phyloP scores from a whole-genome alignment of 805 yeast genomes.

The Candida boleticola region DNA sequence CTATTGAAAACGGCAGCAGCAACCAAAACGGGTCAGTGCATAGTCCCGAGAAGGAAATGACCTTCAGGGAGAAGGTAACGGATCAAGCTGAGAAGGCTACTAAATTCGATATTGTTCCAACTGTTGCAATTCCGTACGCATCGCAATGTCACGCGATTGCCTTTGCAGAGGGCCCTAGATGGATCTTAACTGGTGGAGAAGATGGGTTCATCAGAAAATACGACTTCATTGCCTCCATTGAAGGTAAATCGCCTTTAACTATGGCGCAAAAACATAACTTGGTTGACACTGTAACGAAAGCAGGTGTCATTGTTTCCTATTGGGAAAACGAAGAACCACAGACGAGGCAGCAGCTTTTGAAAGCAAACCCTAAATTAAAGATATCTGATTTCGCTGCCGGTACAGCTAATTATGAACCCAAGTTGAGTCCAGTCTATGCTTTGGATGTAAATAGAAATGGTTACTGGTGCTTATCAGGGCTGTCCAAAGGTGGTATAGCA shows the following conservation, averaged over 20 bases:
- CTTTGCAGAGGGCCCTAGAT: conserved; percentile 74
- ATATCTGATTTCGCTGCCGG: conserved; percentile 35
- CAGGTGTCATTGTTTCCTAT: conserved; percentile 78
- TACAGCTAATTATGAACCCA: conserved; percentile 50
- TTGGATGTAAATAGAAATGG: conserved; percentile 82
- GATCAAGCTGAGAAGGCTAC: conserved; percentile 50
- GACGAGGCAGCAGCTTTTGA: conserved; percentile 36
- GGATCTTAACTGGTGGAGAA: conserved; percentile 92
- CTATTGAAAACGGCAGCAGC: not conserved
- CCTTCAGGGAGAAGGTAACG: conserved; percentile 26
- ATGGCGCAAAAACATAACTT: conserved; percentile 88
- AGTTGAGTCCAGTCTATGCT: conserved; percentile 81
- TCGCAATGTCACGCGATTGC: conserved; percentile 76
- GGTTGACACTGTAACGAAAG: conserved; percentile 80
- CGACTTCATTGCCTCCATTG: conserved; percentile 80
- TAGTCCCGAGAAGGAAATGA: not conserved
- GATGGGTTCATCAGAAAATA: conserved; percentile 92
- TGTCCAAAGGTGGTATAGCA: conserved; percentile 80
- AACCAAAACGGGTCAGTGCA: not conserved
- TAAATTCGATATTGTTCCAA: conserved; percentile 71
- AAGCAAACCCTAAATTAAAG: conserved; percentile 35
- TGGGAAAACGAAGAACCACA: conserved; percentile 97
- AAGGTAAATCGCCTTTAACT: conserved; percentile 83
- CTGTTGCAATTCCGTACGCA: conserved; percentile 84
- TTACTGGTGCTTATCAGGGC: conserved; percentile 80